Base-by-base conservation (phyloP, 2,329 filamentous ascomycete genomes). In the Ophiostoma sp. region DNA sequence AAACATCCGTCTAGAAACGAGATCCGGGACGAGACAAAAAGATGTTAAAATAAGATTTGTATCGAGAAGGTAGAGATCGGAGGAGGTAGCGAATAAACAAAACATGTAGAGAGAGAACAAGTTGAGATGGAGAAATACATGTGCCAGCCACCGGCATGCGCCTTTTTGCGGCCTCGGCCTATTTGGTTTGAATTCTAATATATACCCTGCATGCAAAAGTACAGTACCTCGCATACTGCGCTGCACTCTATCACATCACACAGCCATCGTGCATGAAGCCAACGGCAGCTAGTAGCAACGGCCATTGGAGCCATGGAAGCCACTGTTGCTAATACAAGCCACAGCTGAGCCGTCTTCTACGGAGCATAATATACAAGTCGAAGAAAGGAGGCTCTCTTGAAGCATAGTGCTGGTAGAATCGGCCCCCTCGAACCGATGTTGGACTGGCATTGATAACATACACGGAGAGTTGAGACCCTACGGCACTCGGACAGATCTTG, bases 21-120 rank as follows among this genome's bases (percentile, higher is more conserved):
- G 52, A 57, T 57, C 52, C 13, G 52, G 27, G 23, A 57, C n/a
- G 52, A 54, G 52, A 54, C 52, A 54, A 54, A 54, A 54, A 11
- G 10, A 54, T 57, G 52, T 57, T 57, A 57, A 57, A 57, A 57
- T 57, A 57, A 27, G 8, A 48, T n/a, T 48, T 48, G 44, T 48
- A 13, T 39, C 10, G 13, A 39, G 13, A 11, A 39, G 36, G 13
- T 2, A 48, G 44, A 48, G 41, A 27, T 13, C 5, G 52, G 5
- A 5, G n/a, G 48, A 54, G 20, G 48, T 23, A 48, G 44, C 5
- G 6, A 15, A n/a, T 17, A n/a, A 4, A 23, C 3, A 4, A 23
- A 10, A 54, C 20, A 54, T 11, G 48, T 4, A 15, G 11, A 57
- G 44, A 48, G 10, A 57, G 23, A 57, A 17, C 4, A 57, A 27